These are phyloP conservation scores for Exobasidium cylindrosporum DNA, from an alignment of 1,284 basidiomycete genomes.

Conservation along the genomic window DNA sequence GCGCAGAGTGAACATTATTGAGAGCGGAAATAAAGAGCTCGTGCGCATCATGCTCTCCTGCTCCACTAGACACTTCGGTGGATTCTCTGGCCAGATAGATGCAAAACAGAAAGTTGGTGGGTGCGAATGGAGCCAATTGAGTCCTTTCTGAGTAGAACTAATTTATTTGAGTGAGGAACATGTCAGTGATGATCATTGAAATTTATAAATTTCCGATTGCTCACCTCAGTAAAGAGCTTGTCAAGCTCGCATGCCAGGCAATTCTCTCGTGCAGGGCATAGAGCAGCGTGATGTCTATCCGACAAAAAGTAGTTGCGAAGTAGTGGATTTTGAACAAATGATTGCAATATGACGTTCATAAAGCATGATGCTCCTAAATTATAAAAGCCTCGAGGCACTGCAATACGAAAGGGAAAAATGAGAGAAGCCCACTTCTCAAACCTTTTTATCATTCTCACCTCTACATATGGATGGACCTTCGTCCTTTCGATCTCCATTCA, in stretches of 20 bases:
- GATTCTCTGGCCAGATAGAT: conserved; percentile 74
- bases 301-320: conserved; percentile 84
- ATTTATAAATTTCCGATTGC: conserved; percentile 13
- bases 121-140: conserved; percentile 59
- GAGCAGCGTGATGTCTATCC: conserved; percentile 72
- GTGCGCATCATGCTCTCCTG: conserved; percentile 91
- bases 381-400: conserved; percentile 78
- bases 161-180: background rate
- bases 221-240: conserved; percentile 77
- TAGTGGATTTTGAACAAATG: conserved; percentile 87
- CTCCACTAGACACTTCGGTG: conserved; percentile 73
- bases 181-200: background rate
- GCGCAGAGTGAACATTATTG: conserved; percentile 44
- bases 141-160: conserved; percentile 12
- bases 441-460: background rate
- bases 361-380: conserved; percentile 95
- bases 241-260: conserved; percentile 97
- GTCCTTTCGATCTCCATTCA: background rate
- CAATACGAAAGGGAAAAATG: background rate
- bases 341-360: conserved; percentile 86
- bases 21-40: conserved; percentile 60
- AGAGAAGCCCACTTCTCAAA: no score
- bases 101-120: conserved; percentile 76
- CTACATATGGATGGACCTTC: conserved; percentile 1
- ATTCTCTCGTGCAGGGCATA: conserved; percentile 61